These are phyloP conservation scores for Coprinellus micaceus DNA, from an alignment of 768 basidiomycete genomes.

Conservation along the genomic window DNA sequence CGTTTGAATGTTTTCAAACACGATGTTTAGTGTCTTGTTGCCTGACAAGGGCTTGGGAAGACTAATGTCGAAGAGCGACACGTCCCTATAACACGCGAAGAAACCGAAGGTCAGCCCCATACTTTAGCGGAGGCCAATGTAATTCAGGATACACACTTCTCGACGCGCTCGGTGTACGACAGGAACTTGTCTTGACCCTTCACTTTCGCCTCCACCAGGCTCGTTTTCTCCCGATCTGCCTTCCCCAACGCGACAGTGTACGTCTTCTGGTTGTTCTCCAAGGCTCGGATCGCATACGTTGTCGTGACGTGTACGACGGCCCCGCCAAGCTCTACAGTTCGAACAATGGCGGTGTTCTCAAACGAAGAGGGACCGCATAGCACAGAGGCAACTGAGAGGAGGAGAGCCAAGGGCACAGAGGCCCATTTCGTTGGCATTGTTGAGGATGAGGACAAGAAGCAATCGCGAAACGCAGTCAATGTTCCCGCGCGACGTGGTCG, in stretches of 20 bases:
- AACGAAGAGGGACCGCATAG: conserved; percentile 48
- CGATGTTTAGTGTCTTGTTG: conserved; percentile 67
- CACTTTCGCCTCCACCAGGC: conserved; percentile 76
- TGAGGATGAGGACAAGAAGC: conserved; percentile 18
- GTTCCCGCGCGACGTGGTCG: conserved; percentile 27
- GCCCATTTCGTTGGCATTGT: conserved; percentile 46
- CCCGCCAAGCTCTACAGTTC: conserved; percentile 87
- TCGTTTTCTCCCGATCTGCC: conserved; percentile 62
- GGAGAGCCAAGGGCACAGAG: conserved; percentile 44
- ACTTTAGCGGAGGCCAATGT: neutral
- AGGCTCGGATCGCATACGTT: conserved; percentile 78
- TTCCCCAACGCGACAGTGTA: conserved; percentile 68
- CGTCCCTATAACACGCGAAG: conserved; percentile 28
- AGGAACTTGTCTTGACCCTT: conserved; percentile 66
- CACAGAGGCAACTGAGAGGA: conserved; percentile 38
- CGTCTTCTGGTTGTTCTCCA: conserved; percentile 52
- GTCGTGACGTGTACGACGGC: conserved; percentile 85
- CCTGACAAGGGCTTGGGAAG: conserved; percentile 57
- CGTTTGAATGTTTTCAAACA: conserved; percentile 74
- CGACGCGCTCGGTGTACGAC: conserved; percentile 39
- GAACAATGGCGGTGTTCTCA: conserved; percentile 87
- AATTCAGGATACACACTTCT: neutral
- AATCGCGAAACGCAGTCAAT: conserved; percentile 3
- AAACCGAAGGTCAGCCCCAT: neutral
- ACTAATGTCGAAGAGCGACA: conserved; percentile 55